Conservation (phyloP, 768 basidiomycete genomes). For the Russula vinacea region DNA sequence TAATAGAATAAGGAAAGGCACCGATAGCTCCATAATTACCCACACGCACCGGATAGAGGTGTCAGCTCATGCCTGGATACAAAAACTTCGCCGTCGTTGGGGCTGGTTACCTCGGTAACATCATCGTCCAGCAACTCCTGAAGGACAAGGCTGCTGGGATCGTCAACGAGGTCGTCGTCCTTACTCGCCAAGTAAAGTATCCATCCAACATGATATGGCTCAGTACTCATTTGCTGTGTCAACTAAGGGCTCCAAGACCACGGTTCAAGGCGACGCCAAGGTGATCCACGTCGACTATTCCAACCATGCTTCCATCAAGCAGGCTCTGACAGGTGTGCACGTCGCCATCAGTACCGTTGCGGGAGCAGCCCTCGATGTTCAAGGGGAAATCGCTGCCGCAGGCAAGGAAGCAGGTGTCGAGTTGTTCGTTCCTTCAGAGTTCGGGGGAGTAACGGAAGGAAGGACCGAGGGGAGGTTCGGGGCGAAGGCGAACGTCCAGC, state of each 20-base stretch:
- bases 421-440: background rate
- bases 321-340: background rate
- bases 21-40: background rate
- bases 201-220: too few species aligned
- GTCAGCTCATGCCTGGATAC: constrained; percentile 22
- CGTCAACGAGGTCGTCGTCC: constrained; percentile 23
- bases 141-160: constrained; percentile 21
- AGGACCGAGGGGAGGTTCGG: background rate
- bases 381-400: background rate
- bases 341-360: background rate
- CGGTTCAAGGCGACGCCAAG: background rate
- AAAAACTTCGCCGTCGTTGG: constrained; percentile 27
- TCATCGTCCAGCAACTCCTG: constrained; percentile 21
- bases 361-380: background rate
- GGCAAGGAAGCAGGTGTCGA: background rate
- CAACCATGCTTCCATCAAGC: background rate
- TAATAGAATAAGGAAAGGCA: background rate
- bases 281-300: background rate
- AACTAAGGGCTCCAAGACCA: background rate
- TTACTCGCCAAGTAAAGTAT: constrained; percentile 23
- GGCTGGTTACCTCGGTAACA: constrained; percentile 25
- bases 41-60: background rate
- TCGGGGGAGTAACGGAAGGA: background rate
- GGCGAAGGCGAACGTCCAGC: background rate
- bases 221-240: too few species aligned